Evolutionary conservation across 306 rosid genomes (phyloP).

Genomic region (Glycine latifolia): DNA sequence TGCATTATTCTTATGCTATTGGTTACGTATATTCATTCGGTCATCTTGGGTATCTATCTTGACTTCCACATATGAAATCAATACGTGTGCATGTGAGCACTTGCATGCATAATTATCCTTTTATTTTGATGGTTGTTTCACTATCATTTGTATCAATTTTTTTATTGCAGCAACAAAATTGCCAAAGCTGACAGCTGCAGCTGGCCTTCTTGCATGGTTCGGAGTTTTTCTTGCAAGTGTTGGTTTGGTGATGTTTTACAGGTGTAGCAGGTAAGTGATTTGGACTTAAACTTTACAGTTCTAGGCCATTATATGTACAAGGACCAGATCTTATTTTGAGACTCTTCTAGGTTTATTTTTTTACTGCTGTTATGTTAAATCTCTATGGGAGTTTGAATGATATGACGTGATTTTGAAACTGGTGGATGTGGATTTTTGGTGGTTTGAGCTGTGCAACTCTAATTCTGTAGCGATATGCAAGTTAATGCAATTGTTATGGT

Average conservation of each 20-base stretch:
- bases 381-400: neutral
- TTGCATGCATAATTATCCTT: slow-evolving; percentile 14
- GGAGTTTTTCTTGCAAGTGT: slow-evolving; percentile 85
- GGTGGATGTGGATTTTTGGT: neutral
- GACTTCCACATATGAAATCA: slow-evolving; percentile 46
- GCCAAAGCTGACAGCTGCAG: slow-evolving; percentile 79
- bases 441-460: slow-evolving; percentile 22
- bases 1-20: slow-evolving; percentile 78
- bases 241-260: slow-evolving; percentile 78
- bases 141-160: slow-evolving; percentile 12
- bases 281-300: slow-evolving; percentile 32
- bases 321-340: slow-evolving; percentile 7
- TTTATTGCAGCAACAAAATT: slow-evolving; percentile 68
- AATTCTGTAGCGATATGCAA: neutral
- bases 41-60: slow-evolving; percentile 78
- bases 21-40: slow-evolving; percentile 81
- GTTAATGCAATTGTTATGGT: slow-evolving; percentile 16
- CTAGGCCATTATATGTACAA: slow-evolving; percentile 14
- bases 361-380: slow-evolving; percentile 4
- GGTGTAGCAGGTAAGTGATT: slow-evolving; percentile 81
- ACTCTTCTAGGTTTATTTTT: neutral
- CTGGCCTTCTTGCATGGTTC: slow-evolving; percentile 82
- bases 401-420: slow-evolving; percentile 20
- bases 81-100: slow-evolving; percentile 5
- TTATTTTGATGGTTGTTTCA: slow-evolving; percentile 31